Base-by-base conservation (phyloP, 2,329 filamentous ascomycete genomes). In the Colletotrichum caudatum region DNA sequence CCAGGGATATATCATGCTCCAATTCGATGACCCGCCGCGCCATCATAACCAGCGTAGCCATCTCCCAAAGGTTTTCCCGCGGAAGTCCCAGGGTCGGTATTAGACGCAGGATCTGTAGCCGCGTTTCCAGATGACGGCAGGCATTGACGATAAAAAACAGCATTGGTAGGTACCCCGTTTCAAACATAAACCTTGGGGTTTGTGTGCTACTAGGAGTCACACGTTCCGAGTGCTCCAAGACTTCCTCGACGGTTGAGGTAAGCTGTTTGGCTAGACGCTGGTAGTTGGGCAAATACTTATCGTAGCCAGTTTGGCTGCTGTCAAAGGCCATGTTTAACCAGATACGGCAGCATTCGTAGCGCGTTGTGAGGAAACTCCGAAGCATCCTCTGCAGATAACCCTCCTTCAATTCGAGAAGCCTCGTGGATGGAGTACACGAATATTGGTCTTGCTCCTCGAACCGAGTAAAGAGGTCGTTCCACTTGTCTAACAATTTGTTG, bases 281-380 rank as follows among this genome's bases (percentile, higher is more conserved):
- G 59, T 64, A 72, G 20, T 69, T 72, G 16, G 56, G 11, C n/a
- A 72, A 1, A 18, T 39, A 72, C 26, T 46, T 64, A n/a, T 72
- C 70, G 6, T 58, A 71, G 0, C 61, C 66, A 5, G 41, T 60
- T 37, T 71, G 54, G 35, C 77, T 72, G 1, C 62, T 58, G 68
- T 84, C 82, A 48, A 80, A 84, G 2, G 73, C 76, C 37, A 75
- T 81, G 71, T 84, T 72, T 11, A 69, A 2, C 69, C 69, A 72
- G 29, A 72, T 51, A 12, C 65, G 53, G 48, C 69, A 72, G 54
- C 69, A 69, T 33, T 72, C 69, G 33, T 72, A 72, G 5, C 69
- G 69, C 9, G 69, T 64, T 20, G 46, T 29, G 0, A 72, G 46
- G 1, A 72, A 72, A 1, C 65, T 65, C 12, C 39, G 65, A 1